Conservation (phyloP, 1,139 yeast genomes). For the Taphrina sp. region DNA sequence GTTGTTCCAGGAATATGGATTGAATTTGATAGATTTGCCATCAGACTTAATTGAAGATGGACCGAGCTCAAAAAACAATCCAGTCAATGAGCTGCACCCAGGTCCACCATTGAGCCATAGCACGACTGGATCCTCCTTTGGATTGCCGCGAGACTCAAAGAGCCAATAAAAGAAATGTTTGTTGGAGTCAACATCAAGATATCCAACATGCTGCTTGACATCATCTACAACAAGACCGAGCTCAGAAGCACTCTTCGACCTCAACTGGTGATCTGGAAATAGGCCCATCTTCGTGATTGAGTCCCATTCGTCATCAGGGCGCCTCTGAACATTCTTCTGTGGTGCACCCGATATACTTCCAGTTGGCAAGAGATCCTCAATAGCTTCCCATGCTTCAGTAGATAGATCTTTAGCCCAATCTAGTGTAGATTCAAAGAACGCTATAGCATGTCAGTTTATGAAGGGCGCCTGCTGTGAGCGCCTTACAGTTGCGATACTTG, state of each 20-base stretch:
- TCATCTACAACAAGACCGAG: slow-evolving; percentile 63
- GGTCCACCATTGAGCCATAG: slow-evolving; percentile 84
- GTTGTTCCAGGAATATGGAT: slow-evolving; percentile 82
- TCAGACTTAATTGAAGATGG: slow-evolving; percentile 70
- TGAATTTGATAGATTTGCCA: slow-evolving; percentile 62
- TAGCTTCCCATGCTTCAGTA: slow-evolving; percentile 23
- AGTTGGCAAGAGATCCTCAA: slow-evolving; percentile 22
- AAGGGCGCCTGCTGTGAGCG: not conserved
- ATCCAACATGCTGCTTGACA: slow-evolving; percentile 68
- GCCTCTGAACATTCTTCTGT: slow-evolving; percentile 14
- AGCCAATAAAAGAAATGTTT: slow-evolving; percentile 85
- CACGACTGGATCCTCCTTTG: slow-evolving; percentile 76
- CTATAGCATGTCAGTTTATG: slow-evolving; percentile 5
- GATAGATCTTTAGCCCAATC: slow-evolving; percentile 27
- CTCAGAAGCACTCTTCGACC: slow-evolving; percentile 59
- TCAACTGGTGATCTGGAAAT: slow-evolving; percentile 51
- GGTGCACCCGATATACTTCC: slow-evolving; percentile 36
- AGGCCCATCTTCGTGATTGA: slow-evolving; percentile 25
- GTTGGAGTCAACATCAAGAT: slow-evolving; percentile 76
- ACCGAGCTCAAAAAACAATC: slow-evolving; percentile 88
- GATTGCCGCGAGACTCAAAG: slow-evolving; percentile 88
- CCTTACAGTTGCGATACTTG: slow-evolving; percentile 12
- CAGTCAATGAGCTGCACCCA: slow-evolving; percentile 86
- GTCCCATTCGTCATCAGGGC: slow-evolving; percentile 28
- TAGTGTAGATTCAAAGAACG: slow-evolving; percentile 16